Evolutionary conservation across 2,329 filamentous ascomycete genomes (phyloP), one percentile per base, ranked within the genome.

Genomic region (Aspergillus phoenicis): DNA sequence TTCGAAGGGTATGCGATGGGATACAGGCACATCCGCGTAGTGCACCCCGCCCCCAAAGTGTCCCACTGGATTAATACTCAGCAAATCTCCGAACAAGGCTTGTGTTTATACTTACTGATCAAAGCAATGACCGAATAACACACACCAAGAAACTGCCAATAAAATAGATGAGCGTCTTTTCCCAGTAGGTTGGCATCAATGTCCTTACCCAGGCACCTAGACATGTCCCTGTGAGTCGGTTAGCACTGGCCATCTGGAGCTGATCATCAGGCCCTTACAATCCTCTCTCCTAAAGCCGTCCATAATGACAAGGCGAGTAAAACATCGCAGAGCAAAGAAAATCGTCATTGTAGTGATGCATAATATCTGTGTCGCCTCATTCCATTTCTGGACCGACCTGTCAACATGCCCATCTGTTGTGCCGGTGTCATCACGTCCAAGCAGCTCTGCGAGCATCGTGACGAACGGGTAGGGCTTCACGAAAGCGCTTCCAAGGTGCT

Each of bases 21-120:
- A 62, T 1, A 63, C 57, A 1, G 68, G 62, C 5, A 80, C 73
- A 26, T 80, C 73, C 60, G 65, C 68, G 33, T 70, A 61, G 57
- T 80, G 73, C 15, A 73, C 59, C 2, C 78, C 78, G 38, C 76
- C 77, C 43, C 76, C 77, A 58, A 75, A 72, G 15, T 69, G 55
- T 28, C 71, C 71, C 71, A 73, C 70, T 73, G 39, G 6, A 11
- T 3, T 28, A 36, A 36, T 8, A 15, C 39, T 70, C 58, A 69
- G 57, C n/a, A 33, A 45, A 51, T 60, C 45, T 8, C 11, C 17
- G 13, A 45, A 20, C 13, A 5, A 8, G 8, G 4, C n/a, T 4
- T 5, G 26, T 13, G 49, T 4, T 17, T 22, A 47, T 33, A 52
- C 68, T 41, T 62, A 71, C 68, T 70, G 51, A 68, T 65, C 26